These are phyloP conservation scores for Geoglossum glabrum DNA, from an alignment of 495 filamentous ascomycete genomes.

Conservation along the genomic window DNA sequence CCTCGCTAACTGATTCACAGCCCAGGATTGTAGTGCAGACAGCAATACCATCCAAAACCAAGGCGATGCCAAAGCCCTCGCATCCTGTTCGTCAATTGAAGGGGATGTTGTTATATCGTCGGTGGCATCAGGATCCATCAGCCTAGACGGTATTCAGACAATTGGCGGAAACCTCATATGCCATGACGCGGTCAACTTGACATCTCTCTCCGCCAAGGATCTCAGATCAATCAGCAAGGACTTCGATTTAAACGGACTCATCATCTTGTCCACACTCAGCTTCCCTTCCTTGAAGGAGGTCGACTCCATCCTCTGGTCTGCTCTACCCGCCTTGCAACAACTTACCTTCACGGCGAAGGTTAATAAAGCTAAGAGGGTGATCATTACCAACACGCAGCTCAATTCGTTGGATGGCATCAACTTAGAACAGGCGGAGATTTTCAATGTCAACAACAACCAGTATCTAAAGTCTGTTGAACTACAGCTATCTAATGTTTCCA, in stretches of 20 bases:
- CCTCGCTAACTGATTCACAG: background rate
- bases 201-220: slow-evolving; percentile 28
- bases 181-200: slow-evolving; percentile 36
- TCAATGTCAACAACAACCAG: slow-evolving; percentile 70
- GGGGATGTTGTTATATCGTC: slow-evolving; percentile 49
- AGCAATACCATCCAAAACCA: slow-evolving; percentile 39
- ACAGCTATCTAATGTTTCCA: slow-evolving; percentile 46
- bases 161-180: slow-evolving; percentile 51
- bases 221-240: slow-evolving; percentile 33
- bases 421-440: slow-evolving; percentile 34
- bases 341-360: slow-evolving; percentile 38
- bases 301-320: slow-evolving; percentile 43
- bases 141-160: slow-evolving; percentile 32
- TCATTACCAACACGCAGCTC: slow-evolving; percentile 69
- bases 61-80: slow-evolving; percentile 49
- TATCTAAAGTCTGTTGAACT: slow-evolving; percentile 48
- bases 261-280: slow-evolving; percentile 38
- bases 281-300: slow-evolving; percentile 43
- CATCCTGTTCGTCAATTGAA: slow-evolving; percentile 43
- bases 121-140: slow-evolving; percentile 28
- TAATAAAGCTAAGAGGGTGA: slow-evolving; percentile 36
- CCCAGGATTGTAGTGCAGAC: slow-evolving; percentile 12
- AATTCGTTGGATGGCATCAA: slow-evolving; percentile 57
- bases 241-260: slow-evolving; percentile 47
- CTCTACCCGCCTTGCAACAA: slow-evolving; percentile 47